Conservation (phyloP, 2,329 filamentous ascomycete species). For the Tolypocladium tropicale region DNA sequence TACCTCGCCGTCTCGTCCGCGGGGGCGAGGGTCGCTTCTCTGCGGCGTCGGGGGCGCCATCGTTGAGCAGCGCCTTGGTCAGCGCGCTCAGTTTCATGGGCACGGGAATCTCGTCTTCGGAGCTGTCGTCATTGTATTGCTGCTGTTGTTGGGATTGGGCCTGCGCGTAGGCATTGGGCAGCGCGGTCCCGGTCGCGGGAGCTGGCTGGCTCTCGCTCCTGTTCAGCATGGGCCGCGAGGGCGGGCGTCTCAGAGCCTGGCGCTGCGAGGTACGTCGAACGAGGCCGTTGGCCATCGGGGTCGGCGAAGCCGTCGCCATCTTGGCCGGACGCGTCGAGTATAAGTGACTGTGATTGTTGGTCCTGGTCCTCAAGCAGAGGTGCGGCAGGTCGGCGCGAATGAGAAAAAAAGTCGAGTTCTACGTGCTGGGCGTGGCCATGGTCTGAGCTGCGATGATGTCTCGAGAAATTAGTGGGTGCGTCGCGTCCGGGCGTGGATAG, state of each 20-base stretch:
- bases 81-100: constrained; percentile 91
- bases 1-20: constrained; percentile 37
- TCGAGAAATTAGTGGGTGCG: constrained; percentile 6
- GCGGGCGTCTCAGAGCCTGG: constrained; percentile 41
- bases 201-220: constrained; percentile 36
- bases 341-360: background rate
- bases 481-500: constrained; percentile 1
- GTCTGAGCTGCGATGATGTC: constrained; percentile 16
- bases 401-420: constrained; percentile 21
- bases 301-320: constrained; percentile 46
- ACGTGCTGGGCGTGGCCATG: constrained; percentile 31
- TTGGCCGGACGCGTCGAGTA: constrained; percentile 9
- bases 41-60: constrained; percentile 40
- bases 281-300: constrained; percentile 41
- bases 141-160: constrained; percentile 24
- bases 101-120: constrained; percentile 85
- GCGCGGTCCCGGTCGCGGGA: constrained; percentile 14
- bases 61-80: constrained; percentile 73
- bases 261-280: constrained; percentile 44
- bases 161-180: constrained; percentile 17
- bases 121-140: constrained; percentile 63
- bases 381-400: constrained; percentile 7
- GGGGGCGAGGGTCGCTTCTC: constrained; percentile 32
- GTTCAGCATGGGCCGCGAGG: constrained; percentile 33
- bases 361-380: background rate